Conservation (phyloP, 2,329 filamentous ascomycete genomes). For the Colletotrichum somersetense region DNA sequence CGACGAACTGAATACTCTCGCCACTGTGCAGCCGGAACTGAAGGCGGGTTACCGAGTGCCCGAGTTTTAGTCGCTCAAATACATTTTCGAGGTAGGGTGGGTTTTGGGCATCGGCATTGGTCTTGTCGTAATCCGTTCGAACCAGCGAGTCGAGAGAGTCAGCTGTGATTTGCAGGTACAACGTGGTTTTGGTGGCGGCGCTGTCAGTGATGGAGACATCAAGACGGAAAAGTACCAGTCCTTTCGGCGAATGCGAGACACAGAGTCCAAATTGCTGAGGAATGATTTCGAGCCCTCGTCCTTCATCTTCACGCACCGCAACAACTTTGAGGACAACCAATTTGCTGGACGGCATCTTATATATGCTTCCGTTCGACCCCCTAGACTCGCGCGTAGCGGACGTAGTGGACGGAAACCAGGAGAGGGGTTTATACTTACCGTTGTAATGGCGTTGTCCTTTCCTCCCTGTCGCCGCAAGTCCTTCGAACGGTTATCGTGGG, state of each 20-base stretch:
- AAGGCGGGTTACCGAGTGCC: constrained; percentile 11
- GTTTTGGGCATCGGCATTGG: not conserved
- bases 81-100: constrained; percentile 8
- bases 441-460: no score
- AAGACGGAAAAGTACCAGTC: constrained; percentile 8
- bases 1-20: constrained; percentile 1
- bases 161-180: constrained; percentile 1
- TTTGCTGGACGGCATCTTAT: no score
- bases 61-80: not conserved
- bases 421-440: no score
- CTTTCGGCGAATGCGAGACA: not conserved
- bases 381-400: no score
- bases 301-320: constrained; percentile 21
- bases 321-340: constrained; percentile 3
- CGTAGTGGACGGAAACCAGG: no score
- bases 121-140: not conserved
- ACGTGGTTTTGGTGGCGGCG: not conserved
- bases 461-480: no score
- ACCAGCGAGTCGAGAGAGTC: constrained; percentile 1
- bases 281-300: constrained; percentile 1
- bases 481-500: no score
- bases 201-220: not conserved
- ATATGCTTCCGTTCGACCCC: no score
- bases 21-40: constrained; percentile 8
- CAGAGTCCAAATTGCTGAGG: constrained; percentile 7